Evolutionary conservation across 2,329 filamentous ascomycete genomes (phyloP).

Genomic region (Diaporthe eres): DNA sequence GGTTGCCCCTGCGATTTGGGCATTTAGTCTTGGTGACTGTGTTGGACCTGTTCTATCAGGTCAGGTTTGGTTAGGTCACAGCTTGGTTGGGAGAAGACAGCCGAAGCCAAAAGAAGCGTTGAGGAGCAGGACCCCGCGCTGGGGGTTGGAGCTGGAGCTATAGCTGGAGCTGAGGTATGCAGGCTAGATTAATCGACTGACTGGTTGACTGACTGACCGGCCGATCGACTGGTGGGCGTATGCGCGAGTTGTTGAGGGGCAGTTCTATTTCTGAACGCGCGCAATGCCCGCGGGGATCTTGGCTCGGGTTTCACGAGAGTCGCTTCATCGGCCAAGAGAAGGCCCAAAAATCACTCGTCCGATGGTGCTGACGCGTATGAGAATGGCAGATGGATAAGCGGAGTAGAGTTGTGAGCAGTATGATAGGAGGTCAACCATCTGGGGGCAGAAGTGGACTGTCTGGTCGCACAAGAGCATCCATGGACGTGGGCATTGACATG

Average conservation of each 20-base stretch:
- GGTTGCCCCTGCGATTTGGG: background rate
- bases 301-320: slow-evolving; percentile 37
- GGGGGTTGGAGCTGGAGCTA: slow-evolving; percentile 1
- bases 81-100: slow-evolving; percentile 21
- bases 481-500: slow-evolving; percentile 10
- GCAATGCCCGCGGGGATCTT: slow-evolving; percentile 23
- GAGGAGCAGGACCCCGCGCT: slow-evolving; percentile 23
- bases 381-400: background rate
- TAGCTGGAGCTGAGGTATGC: slow-evolving; percentile 16
- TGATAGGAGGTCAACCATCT: background rate
- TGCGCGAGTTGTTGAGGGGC: background rate
- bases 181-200: slow-evolving; percentile 17
- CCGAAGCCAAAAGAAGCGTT: slow-evolving; percentile 14
- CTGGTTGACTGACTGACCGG: background rate
- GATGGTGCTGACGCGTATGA: slow-evolving; percentile 15
- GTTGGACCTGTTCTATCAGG: background rate
- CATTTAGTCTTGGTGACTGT: background rate
- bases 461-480: slow-evolving; percentile 28
- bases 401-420: background rate
- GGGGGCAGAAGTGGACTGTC: slow-evolving; percentile 10
- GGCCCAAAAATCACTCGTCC: slow-evolving; percentile 14
- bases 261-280: background rate
- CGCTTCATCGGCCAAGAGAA: slow-evolving; percentile 20
- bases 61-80: background rate
- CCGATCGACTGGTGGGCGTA: background rate